Evolutionary conservation across 257 asterid species (phyloP), one percentile per base, ranked within the genome.

Genomic region (Nicotiana obtusifolia): DNA sequence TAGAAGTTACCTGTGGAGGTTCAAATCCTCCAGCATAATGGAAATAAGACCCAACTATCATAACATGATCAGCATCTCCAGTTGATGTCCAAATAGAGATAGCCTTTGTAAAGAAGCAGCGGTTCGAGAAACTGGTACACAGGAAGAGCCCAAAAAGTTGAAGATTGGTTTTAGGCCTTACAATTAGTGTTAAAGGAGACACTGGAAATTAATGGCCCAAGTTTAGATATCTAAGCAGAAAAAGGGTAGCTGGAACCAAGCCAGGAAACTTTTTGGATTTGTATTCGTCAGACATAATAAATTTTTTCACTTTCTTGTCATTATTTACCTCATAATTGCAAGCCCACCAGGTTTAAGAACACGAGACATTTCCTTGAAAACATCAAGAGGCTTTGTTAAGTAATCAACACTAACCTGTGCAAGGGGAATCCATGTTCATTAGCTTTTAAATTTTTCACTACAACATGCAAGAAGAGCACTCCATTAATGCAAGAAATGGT

Each of bases 361-460:
- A 82, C 97, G 88, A 22, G 84, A 83, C 97, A 94, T 92, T 90
- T 95, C 98, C 88, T 90, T 95, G 91, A 95, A 91, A 69, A 95
- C 87, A 31, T 90, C 96, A n/a, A 94, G 41, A 82, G 98, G 99
- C 87, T 95, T 95, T 7, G 93, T 86, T 76, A 95, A 85, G 87
- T 95, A 95, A 84, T 95, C 99, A n/a, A 95, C 98, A 69, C 99
- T 95, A 59, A 95, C 97, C 98, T 94, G 92, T 92, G 91, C 84
- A 86, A 81, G 83, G 86, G 84, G 84, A 52, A 57, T 16, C 31
- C 28, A 49, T 65, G 76, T 10, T 17, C 71, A 79, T n/a, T 30
- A 31, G 57, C 56, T 31, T 35, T 79, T 16, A 60, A 79, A 22
- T 9, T 1, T 5, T 52, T n/a, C 19, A 19, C 65, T 19, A 68